Evolutionary conservation across 2,329 filamentous ascomycete genomes (phyloP).

Genomic region (Sordariomycetes sp.): DNA sequence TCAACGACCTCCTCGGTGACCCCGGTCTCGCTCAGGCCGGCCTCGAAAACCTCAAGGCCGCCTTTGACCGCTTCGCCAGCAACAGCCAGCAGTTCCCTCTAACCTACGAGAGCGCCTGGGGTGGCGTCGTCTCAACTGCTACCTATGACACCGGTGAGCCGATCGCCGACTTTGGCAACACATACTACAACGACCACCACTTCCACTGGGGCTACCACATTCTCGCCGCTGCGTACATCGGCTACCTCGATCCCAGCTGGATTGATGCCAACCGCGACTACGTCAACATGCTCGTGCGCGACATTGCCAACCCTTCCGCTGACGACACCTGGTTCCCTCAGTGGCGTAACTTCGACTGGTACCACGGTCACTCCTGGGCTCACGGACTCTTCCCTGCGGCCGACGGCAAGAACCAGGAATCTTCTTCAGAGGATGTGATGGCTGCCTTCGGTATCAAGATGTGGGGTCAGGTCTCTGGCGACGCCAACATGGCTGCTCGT

Average conservation of each 20-base stretch:
- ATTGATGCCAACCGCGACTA: constrained; percentile 65
- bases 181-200: constrained; percentile 69
- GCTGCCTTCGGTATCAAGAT: constrained; percentile 82
- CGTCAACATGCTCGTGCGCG: constrained; percentile 76
- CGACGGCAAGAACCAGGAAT: constrained; percentile 72
- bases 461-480: constrained; percentile 77
- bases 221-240: constrained; percentile 76
- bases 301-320: constrained; percentile 66
- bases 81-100: constrained; percentile 61
- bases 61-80: constrained; percentile 55
- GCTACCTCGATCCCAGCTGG: constrained; percentile 68
- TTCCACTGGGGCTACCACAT: constrained; percentile 86
- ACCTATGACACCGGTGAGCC: constrained; percentile 62
- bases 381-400: constrained; percentile 62
- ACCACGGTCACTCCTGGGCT: constrained; percentile 88
- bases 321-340: constrained; percentile 74
- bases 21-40: constrained; percentile 45
- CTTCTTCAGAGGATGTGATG: constrained; percentile 84
- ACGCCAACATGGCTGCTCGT: constrained; percentile 70
- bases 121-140: constrained; percentile 69
- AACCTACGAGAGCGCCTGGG: constrained; percentile 64
- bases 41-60: constrained; percentile 52
- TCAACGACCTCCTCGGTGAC: constrained; percentile 55
- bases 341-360: constrained; percentile 85
- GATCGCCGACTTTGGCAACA: constrained; percentile 81